phyloP scores from a whole-genome alignment of 148 eudicot genomes.

The Euryodendron excelsum region DNA sequence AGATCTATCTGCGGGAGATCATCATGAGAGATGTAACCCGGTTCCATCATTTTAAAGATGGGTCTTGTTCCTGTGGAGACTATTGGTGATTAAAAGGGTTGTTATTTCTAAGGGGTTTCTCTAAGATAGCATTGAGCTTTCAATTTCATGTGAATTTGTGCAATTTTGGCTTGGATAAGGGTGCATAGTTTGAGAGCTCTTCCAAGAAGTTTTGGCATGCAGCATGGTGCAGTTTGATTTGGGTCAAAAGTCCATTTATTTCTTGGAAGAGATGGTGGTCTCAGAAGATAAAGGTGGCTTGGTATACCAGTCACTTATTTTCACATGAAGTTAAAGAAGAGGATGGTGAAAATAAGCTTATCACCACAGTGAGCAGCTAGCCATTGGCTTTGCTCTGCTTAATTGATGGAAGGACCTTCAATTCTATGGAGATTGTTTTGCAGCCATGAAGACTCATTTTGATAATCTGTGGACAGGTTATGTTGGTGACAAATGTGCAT shows the following conservation, averaged over 20 bases:
- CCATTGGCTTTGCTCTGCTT: not conserved
- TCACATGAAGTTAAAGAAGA: no score
- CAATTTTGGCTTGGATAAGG: not conserved
- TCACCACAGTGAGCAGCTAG: not conserved
- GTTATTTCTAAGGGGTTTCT: not conserved
- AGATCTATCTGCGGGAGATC: slow-evolving; percentile 33
- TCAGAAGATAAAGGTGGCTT: not conserved
- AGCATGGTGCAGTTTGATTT: not conserved
- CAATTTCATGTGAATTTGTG: not conserved
- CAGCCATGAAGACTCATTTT: not conserved
- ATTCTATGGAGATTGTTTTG: not conserved
- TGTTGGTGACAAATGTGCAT: not conserved
- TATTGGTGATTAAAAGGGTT: slow-evolving; percentile 31
- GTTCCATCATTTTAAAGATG: slow-evolving; percentile 44
- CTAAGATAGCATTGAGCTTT: not conserved
- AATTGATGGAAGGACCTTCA: not conserved
- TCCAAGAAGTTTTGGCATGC: not conserved
- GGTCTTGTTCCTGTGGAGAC: slow-evolving; percentile 43
- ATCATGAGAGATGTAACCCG: slow-evolving; percentile 44
- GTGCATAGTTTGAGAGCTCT: not conserved
- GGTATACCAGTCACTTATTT: not conserved
- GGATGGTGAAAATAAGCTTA: no score
- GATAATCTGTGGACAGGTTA: not conserved
- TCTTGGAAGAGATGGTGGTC: slow-evolving; percentile 3
- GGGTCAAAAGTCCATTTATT: not conserved